Base-by-base conservation (phyloP, 805 yeast species). In the Spathaspora arborariae region DNA sequence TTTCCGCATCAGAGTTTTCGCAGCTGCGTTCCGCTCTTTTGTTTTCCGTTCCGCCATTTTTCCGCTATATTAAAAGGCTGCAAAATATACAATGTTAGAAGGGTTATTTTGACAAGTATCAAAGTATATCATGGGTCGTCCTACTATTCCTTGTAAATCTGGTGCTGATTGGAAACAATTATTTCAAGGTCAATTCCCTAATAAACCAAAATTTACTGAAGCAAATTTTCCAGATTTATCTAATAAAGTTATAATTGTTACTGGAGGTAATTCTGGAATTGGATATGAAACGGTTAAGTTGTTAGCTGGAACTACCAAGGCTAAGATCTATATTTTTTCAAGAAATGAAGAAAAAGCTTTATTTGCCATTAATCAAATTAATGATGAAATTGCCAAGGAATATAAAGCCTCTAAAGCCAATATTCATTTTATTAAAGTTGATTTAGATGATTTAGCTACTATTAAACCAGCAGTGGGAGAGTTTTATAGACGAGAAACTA, bases 181-280 rank as follows among this genome's bases (percentile, higher is more conserved):
- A 10, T 30, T 46, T 4, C 49, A 48, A 16, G 48, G 51, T 10
- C 13, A 45, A 5, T 46, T n/a, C 20, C 44, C 51, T 10, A 41
- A 47, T 11, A 48, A 48, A 35, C 45, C 53, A 7, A 38, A 16
- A 6, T 45, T 42, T 20, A 45, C 44, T 5, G 53, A 48, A 34
- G 38, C 41, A 7, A 39, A 45, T 7, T 48, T 41, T 24, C 76
- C 76, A 11, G 62, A 63, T 44, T 53, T 72, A 41, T 56, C 64
- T 2, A 69, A 63, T 5, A 69, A 65, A 51, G 60, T 58, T n/a
- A 70, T 70, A 10, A 49, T 68, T 20, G 66, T 72, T 7, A 70
- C 76, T 8, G 76, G 76, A 41, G 62, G 63, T 20, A 69, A 65
- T 41, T 52, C 72, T 9, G 76, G 76, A 39, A 58, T 72, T 42